Evolutionary conservation across 331 rosid genomes (phyloP), one percentile per base, ranked within the genome.

Genomic region (Quercus tomentella): DNA sequence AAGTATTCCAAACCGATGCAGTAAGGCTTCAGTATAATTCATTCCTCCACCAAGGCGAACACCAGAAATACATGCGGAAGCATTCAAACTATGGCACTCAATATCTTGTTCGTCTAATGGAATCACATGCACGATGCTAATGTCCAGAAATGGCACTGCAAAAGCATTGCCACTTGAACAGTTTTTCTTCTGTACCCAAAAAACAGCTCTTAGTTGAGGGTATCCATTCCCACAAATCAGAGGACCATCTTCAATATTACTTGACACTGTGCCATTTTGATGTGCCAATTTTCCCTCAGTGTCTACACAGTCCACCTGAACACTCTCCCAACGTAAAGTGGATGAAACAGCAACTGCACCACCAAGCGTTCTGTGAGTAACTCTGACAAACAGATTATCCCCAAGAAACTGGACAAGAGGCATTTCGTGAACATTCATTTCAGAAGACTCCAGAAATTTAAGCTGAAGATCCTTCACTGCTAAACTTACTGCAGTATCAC

Each of bases 1-100:
- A 83, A 94, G 92, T 83, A 94, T 87, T 84, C 98, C 98, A 87
- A 94, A 92, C 25, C 92, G 86, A 87, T 85, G 98, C 84, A 94
- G 84, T 80, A 94, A 81, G 66, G 97, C 87, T 89, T 94, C 98
- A 85, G 98, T 79, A 82, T 91, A 92, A 84, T 88, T 94, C 97
- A 94, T 94, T 86, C 98, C 98, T 72, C 97, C 97, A 77, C 97
- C 90, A 74, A 92, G 88, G 72, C 97, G 94, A 68, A 94, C 89
- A 15, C 98, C 97, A 63, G 97, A 90, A 68, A 94, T 81, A 82
- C 90, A 92, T 62, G 97, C 95, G 26, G 90, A 91, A 79, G 88
- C 95, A 82, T 86, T 94, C 82, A 94, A 82, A 87, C 89, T 84
- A 82, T 89, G 92, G 78, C 95, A 91, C 82, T 89, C 98, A 72